Percentiles rank a stretch among this genome's conserved stretches.
These are phyloP conservation scores for Phycomyces nitens DNA, from an alignment of 192 early-diverging fungal species.

Conservation along the genomic window DNA sequence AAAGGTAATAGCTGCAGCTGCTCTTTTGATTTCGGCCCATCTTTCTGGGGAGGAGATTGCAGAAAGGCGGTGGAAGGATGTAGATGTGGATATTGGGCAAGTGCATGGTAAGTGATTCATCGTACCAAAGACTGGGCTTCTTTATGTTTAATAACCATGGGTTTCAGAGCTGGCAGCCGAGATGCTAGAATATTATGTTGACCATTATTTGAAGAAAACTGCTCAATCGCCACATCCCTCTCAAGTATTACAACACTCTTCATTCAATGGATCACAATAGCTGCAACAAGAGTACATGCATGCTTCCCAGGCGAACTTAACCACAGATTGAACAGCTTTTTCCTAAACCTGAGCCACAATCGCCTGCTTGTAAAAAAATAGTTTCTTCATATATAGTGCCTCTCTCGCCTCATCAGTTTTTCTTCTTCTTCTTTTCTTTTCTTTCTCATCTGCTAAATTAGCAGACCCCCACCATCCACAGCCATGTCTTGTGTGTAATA, in stretches of 20 bases:
- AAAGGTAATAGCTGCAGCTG: conserved; percentile 41
- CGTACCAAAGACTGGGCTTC: neutral
- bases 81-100: conserved; percentile 25
- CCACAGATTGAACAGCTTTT: too few species aligned
- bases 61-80: conserved; percentile 7
- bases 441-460: too few species aligned
- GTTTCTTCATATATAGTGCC: too few species aligned
- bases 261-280: too few species aligned
- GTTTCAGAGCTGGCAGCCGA: conserved; percentile 19
- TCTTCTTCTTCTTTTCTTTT: too few species aligned
- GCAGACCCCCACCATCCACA: too few species aligned
- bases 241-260: neutral
- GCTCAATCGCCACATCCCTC: conserved; percentile 1
- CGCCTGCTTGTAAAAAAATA: too few species aligned
- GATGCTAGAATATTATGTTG: conserved; percentile 10
- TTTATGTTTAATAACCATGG: neutral
- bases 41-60: conserved; percentile 1
- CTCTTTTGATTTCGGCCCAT: conserved; percentile 38
- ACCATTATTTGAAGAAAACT: conserved; percentile 11
- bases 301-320: too few species aligned
- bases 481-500: too few species aligned
- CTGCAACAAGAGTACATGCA: too few species aligned
- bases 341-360: too few species aligned
- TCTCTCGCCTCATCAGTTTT: too few species aligned
- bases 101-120: conserved; percentile 17